Evolutionary conservation across 768 basidiomycete species (phyloP), one percentile per base, ranked within the genome.

Genomic region (Mycena maculata): DNA sequence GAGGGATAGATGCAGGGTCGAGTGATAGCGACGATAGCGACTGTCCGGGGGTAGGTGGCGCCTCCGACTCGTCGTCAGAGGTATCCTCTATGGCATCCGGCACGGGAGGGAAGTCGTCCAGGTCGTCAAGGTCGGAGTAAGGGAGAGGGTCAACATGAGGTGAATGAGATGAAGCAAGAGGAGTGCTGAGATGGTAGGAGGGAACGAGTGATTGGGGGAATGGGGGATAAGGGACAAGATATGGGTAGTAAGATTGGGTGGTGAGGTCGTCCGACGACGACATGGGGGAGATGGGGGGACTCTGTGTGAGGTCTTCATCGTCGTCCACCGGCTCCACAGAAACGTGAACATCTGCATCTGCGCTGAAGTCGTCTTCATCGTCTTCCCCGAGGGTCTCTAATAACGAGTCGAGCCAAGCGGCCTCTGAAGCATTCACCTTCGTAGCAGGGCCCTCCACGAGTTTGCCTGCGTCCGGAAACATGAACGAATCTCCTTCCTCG

Each of bases 61-160:
- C 80, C 72, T 94, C 92, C 18, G 92, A 92, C 82, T 93, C 93
- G 80, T 94, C 92, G 80, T 94, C 93, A 48, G 92, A 94, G 39
- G 85, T 87, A 78, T 94, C 92, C 76, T 93, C 92, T 84, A 93
- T 91, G 44, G 91, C 88, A 74, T 93, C 92, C 47, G 91, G 92
- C 45, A 93, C 87, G 30, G 90, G 81, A 33, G 69, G 69, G 31
- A 88, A 83, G 73, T 90, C 90, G 72, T 91, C 91, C 69, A 86
- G 73, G 78, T 91, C 88, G 78, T 90, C 87, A 68, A 79, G 70
- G 72, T 88, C 83, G 74, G 84, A 85, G 71, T 90, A 91, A 60
- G 92, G 88, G 48, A 91, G 82, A 49, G 90, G 83, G 74, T 87
- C 85, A 75, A 85, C 81, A 80, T 82, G 83, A 25, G 80, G 77